Percentiles rank a stretch among this genome's conserved stretches.
These are phyloP conservation scores for Penicillium sp. DNA, from an alignment of 2,329 filamentous ascomycete genomes.

Conservation along the genomic window DNA sequence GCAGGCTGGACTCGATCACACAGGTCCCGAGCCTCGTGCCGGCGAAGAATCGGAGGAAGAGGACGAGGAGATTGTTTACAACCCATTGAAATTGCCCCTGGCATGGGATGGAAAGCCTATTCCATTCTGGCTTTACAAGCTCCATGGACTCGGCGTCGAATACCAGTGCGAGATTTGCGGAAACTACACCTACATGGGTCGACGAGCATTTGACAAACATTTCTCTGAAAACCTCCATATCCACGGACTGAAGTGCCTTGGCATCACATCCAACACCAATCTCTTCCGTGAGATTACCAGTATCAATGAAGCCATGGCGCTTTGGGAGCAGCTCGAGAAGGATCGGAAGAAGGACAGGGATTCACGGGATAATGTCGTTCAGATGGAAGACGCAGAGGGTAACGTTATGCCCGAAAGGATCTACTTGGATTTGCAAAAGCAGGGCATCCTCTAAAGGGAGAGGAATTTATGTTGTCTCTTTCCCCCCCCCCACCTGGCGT, in stretches of 20 bases:
- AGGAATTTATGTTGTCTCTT: background rate
- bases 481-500: background rate
- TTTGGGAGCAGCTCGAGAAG: constrained; percentile 91
- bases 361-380: constrained; percentile 79
- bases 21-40: constrained; percentile 35
- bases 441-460: constrained; percentile 68
- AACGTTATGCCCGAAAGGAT: constrained; percentile 99
- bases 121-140: constrained; percentile 96
- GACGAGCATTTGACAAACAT: constrained; percentile 95
- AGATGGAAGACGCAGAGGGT: constrained; percentile 97
- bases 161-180: constrained; percentile 96
- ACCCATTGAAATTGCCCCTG: constrained; percentile 90
- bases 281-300: constrained; percentile 91
- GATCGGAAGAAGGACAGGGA: constrained; percentile 77
- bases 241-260: constrained; percentile 88
- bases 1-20: constrained; percentile 60
- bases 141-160: constrained; percentile 92
- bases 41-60: constrained; percentile 69
- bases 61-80: constrained; percentile 88
- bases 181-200: constrained; percentile 98
- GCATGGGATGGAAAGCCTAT: constrained; percentile 99
- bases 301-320: constrained; percentile 81
- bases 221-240: constrained; percentile 94
- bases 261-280: constrained; percentile 79
- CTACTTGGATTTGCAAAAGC: constrained; percentile 91